A percentile compares a stretch with the other conserved stretches of the same genome.
phyloP scores from a whole-genome alignment of 164 flowering plant genomes.

The Tinospora cordifolia region DNA sequence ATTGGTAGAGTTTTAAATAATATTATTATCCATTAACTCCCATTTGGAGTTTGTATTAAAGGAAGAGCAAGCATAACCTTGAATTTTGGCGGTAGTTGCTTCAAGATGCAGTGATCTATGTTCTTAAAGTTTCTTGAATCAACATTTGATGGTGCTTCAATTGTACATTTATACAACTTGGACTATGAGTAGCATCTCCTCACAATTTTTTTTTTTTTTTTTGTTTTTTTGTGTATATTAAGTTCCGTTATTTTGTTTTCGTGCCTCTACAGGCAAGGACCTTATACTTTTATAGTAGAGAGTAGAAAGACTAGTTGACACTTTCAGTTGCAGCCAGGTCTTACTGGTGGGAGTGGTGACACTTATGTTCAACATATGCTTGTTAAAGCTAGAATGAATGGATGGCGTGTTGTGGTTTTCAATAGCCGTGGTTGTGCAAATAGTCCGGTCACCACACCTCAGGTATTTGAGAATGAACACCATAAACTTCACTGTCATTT shows the following conservation, averaged over 20 bases:
- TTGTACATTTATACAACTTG: too few species aligned
- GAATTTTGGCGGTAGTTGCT: too few species aligned
- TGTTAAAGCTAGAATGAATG: constrained; percentile 53
- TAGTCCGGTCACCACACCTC: constrained; percentile 81
- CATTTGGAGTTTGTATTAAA: too few species aligned
- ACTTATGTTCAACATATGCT: constrained; percentile 86
- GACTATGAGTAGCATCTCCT: background rate
- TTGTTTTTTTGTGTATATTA: background rate
- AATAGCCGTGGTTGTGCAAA: constrained; percentile 90
- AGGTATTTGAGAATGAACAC: constrained; percentile 34
- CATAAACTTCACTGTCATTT: background rate
- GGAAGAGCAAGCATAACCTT: too few species aligned
- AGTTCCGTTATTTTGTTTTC: background rate
- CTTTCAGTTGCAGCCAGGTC: constrained; percentile 67
- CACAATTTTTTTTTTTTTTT: background rate
- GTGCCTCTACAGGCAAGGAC: background rate
- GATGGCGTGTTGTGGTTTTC: constrained; percentile 84
- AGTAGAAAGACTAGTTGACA: constrained; percentile 12
- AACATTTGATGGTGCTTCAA: too few species aligned
- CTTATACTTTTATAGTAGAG: background rate
- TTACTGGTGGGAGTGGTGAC: constrained; percentile 90
- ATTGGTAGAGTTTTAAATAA: too few species aligned
- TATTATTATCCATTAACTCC: too few species aligned
- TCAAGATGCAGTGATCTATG: too few species aligned
- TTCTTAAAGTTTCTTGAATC: too few species aligned